phyloP scores from a whole-genome alignment of 805 yeast genomes.

The Alloascoidea hylecoeti region DNA sequence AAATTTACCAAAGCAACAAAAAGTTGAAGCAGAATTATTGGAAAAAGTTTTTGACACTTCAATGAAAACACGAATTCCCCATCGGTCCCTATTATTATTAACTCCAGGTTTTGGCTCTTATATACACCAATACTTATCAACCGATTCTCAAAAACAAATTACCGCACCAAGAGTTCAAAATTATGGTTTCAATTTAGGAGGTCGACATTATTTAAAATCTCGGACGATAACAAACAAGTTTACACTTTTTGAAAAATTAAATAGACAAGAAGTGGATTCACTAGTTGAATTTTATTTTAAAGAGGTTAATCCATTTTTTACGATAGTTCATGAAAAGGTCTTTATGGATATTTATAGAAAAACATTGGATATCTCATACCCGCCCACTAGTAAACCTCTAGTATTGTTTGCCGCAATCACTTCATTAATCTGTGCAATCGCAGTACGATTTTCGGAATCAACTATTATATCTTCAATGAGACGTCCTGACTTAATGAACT shows the following conservation, averaged over 20 bases:
- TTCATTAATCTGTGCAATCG: conserved; percentile 30
- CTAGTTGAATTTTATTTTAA: conserved; percentile 24
- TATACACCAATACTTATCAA: conserved; percentile 7
- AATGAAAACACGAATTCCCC: not conserved
- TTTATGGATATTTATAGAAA: conserved; percentile 36
- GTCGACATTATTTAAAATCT: conserved; percentile 30
- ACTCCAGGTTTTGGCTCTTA: conserved; percentile 7
- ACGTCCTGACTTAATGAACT: too few species aligned
- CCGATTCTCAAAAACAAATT: conserved; percentile 11
- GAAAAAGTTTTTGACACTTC: not conserved
- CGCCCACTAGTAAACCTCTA: conserved; percentile 12
- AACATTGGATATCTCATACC: conserved; percentile 21
- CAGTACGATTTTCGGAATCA: conserved; percentile 36
- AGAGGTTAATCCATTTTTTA: conserved; percentile 37
- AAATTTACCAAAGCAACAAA: not conserved
- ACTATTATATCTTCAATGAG: too few species aligned
- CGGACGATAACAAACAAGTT: conserved; percentile 2
- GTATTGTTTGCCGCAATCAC: conserved; percentile 36
- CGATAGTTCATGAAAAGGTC: conserved; percentile 37
- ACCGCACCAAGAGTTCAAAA: conserved; percentile 37
- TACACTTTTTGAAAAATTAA: conserved; percentile 14
- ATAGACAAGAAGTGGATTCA: conserved; percentile 9
- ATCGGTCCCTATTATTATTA: not conserved
- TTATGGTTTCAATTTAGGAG: conserved; percentile 57
- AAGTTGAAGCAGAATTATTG: not conserved